Percentiles rank a stretch among this genome's conserved stretches.
Evolutionary conservation across 768 basidiomycete species (phyloP).

Genomic region (Suillus discolor): DNA sequence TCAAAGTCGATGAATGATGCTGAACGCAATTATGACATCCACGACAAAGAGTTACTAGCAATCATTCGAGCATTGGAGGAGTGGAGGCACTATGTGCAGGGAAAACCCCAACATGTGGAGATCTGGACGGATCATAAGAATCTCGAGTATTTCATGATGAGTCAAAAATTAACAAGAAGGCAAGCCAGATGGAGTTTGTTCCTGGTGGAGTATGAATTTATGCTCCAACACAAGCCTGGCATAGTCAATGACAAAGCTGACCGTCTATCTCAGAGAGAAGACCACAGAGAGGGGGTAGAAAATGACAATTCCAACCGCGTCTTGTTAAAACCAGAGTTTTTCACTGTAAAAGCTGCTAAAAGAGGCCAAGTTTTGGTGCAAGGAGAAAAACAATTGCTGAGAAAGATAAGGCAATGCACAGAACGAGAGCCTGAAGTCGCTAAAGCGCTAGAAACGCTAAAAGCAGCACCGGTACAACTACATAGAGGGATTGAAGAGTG

Average conservation of each 20-base stretch:
- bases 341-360: not conserved
- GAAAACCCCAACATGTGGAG: not conserved
- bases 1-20: constrained; percentile 29
- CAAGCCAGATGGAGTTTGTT: not conserved
- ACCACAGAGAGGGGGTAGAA: not conserved
- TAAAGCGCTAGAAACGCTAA: not conserved
- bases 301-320: not conserved
- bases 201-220: not conserved
- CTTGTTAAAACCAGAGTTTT: not conserved
- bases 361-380: not conserved
- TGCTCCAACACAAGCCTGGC: not conserved
- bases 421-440: not conserved
- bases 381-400: not conserved
- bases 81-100: not conserved
- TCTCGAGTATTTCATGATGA: constrained; percentile 38
- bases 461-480: not conserved
- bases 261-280: not conserved
- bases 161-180: constrained; percentile 19
- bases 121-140: constrained; percentile 36
- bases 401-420: not conserved
- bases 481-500: no score
- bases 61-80: not conserved
- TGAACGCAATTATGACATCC: constrained; percentile 44
- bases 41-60: constrained; percentile 29
- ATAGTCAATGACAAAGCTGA: not conserved